phyloP scores from a whole-genome alignment of 2,329 filamentous ascomycete genomes.

The Cadophora malorum region DNA sequence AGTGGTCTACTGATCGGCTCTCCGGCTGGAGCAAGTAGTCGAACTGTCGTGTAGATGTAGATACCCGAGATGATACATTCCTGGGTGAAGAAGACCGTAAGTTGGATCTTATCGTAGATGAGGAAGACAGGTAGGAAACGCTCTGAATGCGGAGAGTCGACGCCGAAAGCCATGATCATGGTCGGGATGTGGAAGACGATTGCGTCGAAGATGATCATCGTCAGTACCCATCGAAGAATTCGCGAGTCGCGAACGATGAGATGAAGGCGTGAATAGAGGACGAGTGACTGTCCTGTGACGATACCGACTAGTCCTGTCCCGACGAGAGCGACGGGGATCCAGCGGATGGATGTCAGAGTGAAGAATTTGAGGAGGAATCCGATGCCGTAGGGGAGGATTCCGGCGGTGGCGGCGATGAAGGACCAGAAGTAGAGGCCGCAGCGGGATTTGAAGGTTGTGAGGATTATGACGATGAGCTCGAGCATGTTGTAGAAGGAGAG shows the following conservation, averaged over 20 bases:
- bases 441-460: conserved; percentile 54
- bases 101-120: conserved; percentile 51
- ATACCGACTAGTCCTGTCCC: conserved; percentile 53
- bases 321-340: conserved; percentile 50
- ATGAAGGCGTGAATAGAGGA: conserved; percentile 57
- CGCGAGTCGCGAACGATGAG: conserved; percentile 50
- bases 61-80: conserved; percentile 54
- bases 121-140: conserved; percentile 10
- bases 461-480: conserved; percentile 55
- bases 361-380: conserved; percentile 54
- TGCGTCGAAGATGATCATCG: conserved; percentile 54
- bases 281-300: conserved; percentile 51
- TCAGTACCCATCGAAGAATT: conserved; percentile 49
- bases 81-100: conserved; percentile 56
- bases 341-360: conserved; percentile 40
- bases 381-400: conserved; percentile 53
- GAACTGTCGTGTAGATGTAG: conserved; percentile 55
- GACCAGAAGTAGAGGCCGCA: conserved; percentile 58
- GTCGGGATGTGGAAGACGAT: conserved; percentile 53
- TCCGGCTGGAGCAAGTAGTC: conserved; percentile 25
- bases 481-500: conserved; percentile 57
- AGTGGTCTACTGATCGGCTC: conserved; percentile 25
- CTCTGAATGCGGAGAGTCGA: neutral
- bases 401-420: conserved; percentile 52
- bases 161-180: conserved; percentile 52